Conservation (phyloP, 176 grass and related monocot genomes). For the Saccharum spontaneum region DNA sequence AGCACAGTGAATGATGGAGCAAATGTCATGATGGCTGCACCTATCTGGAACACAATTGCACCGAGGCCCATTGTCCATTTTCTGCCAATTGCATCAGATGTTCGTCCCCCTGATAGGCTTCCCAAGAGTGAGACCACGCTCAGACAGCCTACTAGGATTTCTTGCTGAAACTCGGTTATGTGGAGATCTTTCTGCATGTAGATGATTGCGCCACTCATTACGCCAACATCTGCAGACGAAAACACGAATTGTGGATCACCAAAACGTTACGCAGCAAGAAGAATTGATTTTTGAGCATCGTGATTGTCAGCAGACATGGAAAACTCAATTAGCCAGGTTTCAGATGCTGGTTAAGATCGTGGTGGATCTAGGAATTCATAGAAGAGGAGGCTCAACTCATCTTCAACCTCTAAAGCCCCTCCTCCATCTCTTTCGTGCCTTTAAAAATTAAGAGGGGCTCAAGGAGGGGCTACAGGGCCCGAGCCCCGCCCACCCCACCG, state of each 20-base stretch:
- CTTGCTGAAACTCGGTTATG: constrained; percentile 83
- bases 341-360: constrained; percentile 14
- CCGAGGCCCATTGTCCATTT: constrained; percentile 95
- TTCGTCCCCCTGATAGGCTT: constrained; percentile 82
- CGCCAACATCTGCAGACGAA: constrained; percentile 77
- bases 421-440: too few relatives aligned
- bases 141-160: constrained; percentile 83
- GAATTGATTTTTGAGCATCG: not conserved
- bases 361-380: too few relatives aligned
- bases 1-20: constrained; percentile 83
- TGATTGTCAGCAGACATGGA: not conserved
- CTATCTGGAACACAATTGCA: constrained; percentile 75
- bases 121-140: constrained; percentile 88
- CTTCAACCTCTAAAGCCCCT: too few relatives aligned
- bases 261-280: not conserved
- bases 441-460: too few relatives aligned
- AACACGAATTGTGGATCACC: constrained; percentile 11
- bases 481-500: too few relatives aligned
- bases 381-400: too few relatives aligned
- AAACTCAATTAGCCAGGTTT: not conserved
- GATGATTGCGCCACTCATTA: constrained; percentile 84
- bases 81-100: constrained; percentile 80
- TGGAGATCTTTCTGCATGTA: constrained; percentile 93
- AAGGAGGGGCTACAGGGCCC: too few relatives aligned
- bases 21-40: constrained; percentile 80